Evolutionary conservation across 805 yeast genomes (phyloP), one percentile per base, ranked within the genome.

Genomic region (Spathaspora arborariae): DNA sequence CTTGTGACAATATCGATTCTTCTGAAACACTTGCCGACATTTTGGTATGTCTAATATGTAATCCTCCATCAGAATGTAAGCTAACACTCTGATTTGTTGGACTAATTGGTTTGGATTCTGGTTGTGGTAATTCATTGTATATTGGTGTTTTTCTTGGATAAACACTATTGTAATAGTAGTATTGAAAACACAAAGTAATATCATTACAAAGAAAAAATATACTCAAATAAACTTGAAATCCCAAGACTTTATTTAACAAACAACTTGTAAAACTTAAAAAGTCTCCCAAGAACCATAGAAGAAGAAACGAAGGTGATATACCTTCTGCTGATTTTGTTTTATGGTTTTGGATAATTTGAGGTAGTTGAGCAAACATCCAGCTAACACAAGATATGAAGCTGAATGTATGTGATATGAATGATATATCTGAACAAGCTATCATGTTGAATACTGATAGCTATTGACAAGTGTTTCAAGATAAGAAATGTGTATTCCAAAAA

Each of bases 301-400:
- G 51, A 3, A 85, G 71, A 53, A 85, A 85, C 4, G 74, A 72
- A 26, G 79, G 70, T 10, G 88, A 80, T 19, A 85, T 70, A 2
- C 91, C 91, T 16, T 79, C 87, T 4, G 86, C 86, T 1, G 86
- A 77, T 51, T 81, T 76, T 54, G 70, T 70, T 11, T 65, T 62
- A 59, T 81, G 81, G 58, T 84, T 85, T 54, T 76, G 70, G 47
- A 75, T 63, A 10, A 84, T 82, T 57, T 85, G 92, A 1, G 91
- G 91, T 15, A 81, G 57, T 60, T 84, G 91, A 2, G 91, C 91
- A 60, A 84, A 81, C 30, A 84, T 67, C 91, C 92, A 85, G 48
- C 82, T 74, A 5, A 66, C 62, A 34, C 81, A 64, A 2, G 85
- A 80, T 15, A 69, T 44, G 26, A 60, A 56, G 44, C 76, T 70